A percentile compares a stretch with the other conserved stretches of the same genome.
Evolutionary conservation across 2,329 filamentous ascomycete species (phyloP).

Genomic region (Neoscytalidium dimidiatum): DNA sequence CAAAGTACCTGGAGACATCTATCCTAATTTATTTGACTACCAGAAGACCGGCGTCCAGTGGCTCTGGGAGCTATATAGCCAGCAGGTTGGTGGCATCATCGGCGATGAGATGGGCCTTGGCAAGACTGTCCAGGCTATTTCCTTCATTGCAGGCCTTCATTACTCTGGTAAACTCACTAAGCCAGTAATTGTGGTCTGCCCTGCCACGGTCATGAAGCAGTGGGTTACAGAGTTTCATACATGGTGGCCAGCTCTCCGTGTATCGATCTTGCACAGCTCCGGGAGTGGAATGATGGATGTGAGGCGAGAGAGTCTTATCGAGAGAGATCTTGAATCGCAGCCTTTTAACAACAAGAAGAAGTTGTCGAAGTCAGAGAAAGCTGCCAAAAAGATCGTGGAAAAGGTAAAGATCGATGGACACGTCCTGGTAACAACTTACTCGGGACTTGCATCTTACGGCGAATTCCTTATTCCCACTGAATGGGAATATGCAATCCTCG

Average conservation of each 20-base stretch:
- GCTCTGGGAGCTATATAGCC: constrained; percentile 88
- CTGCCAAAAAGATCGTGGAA: constrained; percentile 79
- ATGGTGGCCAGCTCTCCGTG: constrained; percentile 98
- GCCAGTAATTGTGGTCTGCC: constrained; percentile 88
- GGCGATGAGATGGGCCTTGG: constrained; percentile 99
- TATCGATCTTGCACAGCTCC: constrained; percentile 92
- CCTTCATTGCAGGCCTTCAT: constrained; percentile 86
- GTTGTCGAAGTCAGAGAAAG: constrained; percentile 61
- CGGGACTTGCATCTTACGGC: constrained; percentile 89
- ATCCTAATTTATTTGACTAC: constrained; percentile 89
- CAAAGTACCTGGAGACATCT: constrained; percentile 87
- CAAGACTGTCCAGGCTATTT: constrained; percentile 82
- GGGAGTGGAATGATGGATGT: constrained; percentile 95
- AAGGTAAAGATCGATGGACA: constrained; percentile 83
- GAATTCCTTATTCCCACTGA: constrained; percentile 78
- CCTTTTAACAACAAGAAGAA: constrained; percentile 19
- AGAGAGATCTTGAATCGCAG: constrained; percentile 58
- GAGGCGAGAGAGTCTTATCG: constrained; percentile 59
- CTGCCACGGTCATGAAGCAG: constrained; percentile 91
- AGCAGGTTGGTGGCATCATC: constrained; percentile 89
- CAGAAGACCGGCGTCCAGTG: constrained; percentile 97
- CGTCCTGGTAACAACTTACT: constrained; percentile 93
- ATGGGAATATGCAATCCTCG: constrained; percentile 92
- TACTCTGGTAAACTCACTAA: constrained; percentile 84
- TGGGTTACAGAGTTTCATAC: constrained; percentile 99